Conservation (phyloP, 441 rosid species). For the Biscutella laevigata region DNA sequence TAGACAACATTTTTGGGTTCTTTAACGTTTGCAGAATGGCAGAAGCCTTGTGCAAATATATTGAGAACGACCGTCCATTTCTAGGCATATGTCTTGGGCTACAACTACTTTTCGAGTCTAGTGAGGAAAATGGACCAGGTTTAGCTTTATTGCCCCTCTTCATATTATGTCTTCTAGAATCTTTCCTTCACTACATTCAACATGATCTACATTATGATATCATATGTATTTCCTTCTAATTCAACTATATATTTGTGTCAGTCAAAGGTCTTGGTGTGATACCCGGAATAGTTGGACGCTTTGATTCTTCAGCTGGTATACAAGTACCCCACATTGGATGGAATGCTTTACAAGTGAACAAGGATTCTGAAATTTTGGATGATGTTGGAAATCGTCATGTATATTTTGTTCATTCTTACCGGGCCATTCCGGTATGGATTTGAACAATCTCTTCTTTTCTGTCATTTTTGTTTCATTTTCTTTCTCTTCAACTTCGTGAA, state of each 20-base stretch:
- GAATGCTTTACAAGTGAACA: slow-evolving; percentile 79
- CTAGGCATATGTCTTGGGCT: slow-evolving; percentile 95
- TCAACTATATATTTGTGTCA: slow-evolving; percentile 23
- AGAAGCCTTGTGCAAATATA: slow-evolving; percentile 68
- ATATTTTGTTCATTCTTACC: slow-evolving; percentile 93
- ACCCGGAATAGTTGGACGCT: slow-evolving; percentile 85
- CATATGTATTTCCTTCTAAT: background rate
- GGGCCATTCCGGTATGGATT: slow-evolving; percentile 68
- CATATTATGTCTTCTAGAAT: background rate
- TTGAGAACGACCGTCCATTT: slow-evolving; percentile 81
- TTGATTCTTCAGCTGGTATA: slow-evolving; percentile 68
- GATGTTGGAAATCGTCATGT: slow-evolving; percentile 77
- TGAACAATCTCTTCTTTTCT: background rate
- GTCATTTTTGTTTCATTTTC: background rate
- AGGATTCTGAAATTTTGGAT: slow-evolving; percentile 71
- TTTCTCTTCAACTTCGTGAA: background rate
- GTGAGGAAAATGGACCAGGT: slow-evolving; percentile 93
- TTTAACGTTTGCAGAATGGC: slow-evolving; percentile 53
- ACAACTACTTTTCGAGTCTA: slow-evolving; percentile 80
- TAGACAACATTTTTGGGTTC: background rate
- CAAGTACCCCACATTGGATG: slow-evolving; percentile 94
- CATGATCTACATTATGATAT: background rate
- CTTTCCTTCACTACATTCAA: background rate
- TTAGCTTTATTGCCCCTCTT: background rate
- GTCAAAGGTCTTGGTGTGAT: slow-evolving; percentile 90